Conservation (phyloP, 2,329 filamentous ascomycete genomes). For the Hymenoscyphus repandus region DNA sequence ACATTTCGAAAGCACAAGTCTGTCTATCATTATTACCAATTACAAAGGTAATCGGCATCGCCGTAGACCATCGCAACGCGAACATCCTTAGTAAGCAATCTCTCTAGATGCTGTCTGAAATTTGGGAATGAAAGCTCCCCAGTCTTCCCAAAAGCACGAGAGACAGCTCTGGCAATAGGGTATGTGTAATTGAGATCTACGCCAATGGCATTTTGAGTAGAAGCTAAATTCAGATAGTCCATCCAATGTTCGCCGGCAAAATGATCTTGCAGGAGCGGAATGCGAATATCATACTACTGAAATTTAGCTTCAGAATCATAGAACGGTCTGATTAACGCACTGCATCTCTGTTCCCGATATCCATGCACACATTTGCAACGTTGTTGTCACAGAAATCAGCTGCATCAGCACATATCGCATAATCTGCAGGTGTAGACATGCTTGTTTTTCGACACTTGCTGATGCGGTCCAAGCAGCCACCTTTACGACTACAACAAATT, state of each 20-base stretch:
- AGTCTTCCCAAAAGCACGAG: slow-evolving; percentile 39
- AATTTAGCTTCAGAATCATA: neutral
- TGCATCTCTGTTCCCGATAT: slow-evolving; percentile 35
- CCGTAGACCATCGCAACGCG: slow-evolving; percentile 52
- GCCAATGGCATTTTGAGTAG: slow-evolving; percentile 7
- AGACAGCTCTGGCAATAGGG: slow-evolving; percentile 35
- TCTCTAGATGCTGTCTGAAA: slow-evolving; percentile 43
- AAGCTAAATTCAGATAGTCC: slow-evolving; percentile 31
- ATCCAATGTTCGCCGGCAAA: slow-evolving; percentile 43
- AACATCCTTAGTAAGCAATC: slow-evolving; percentile 42
- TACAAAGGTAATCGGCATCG: slow-evolving; percentile 37
- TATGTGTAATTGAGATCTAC: slow-evolving; percentile 12
- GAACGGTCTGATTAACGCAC: slow-evolving; percentile 10
- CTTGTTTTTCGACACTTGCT: slow-evolving; percentile 43
- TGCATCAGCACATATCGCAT: slow-evolving; percentile 45
- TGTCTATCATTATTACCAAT: slow-evolving; percentile 10
- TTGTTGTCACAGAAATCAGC: slow-evolving; percentile 50
- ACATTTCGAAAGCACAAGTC: neutral
- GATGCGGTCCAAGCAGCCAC: slow-evolving; percentile 37
- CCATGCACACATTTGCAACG: slow-evolving; percentile 39
- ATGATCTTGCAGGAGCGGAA: slow-evolving; percentile 42
- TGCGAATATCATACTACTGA: slow-evolving; percentile 44
- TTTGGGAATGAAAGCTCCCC: slow-evolving; percentile 59
- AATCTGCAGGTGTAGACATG: slow-evolving; percentile 31
- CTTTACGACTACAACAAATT: slow-evolving; percentile 33